Evolutionary conservation across 164 flowering plant species (phyloP).

Genomic region (Sedum album): DNA sequence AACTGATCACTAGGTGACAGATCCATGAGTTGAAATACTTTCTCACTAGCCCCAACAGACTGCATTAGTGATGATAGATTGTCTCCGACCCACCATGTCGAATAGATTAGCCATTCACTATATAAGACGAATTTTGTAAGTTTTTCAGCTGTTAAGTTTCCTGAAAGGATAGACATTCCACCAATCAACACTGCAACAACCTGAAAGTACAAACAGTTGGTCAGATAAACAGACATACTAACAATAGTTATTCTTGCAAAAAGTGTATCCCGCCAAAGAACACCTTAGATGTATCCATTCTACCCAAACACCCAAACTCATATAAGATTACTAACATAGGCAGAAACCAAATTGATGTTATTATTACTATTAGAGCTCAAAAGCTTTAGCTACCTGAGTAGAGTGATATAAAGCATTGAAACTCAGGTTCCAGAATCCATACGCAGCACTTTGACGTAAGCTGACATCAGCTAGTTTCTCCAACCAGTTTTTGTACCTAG

Average conservation of each 20-base stretch:
- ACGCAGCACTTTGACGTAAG: conserved; percentile 81
- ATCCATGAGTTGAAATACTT: conserved; percentile 90
- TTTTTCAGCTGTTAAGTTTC: conserved; percentile 81
- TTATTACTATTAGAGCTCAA: background rate
- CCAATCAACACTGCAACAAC: conserved; percentile 84
- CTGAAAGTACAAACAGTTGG: conserved; percentile 26
- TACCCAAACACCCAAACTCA: background rate
- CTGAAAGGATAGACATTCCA: conserved; percentile 70
- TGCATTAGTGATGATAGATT: conserved; percentile 82
- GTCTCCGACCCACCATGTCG: conserved; percentile 97
- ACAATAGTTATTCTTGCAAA: background rate
- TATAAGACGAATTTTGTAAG: conserved; percentile 88
- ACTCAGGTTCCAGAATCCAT: conserved; percentile 78
- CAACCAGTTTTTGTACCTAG: conserved; percentile 66
- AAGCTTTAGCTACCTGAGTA: conserved; percentile 47
- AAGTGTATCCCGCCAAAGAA: background rate
- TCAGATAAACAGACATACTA: conserved; percentile 10
- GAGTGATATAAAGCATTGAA: conserved; percentile 86
- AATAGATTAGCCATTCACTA: conserved; percentile 87
- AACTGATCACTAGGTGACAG: conserved; percentile 72
- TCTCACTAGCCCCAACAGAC: conserved; percentile 97
- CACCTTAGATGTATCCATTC: background rate
- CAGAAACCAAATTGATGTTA: background rate
- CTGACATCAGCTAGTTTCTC: conserved; percentile 70
- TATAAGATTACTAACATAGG: background rate